These are phyloP conservation scores for Acanthamoeba lenticulata DNA, from an alignment of 208 protist genomes.

Conservation along the genomic window DNA sequence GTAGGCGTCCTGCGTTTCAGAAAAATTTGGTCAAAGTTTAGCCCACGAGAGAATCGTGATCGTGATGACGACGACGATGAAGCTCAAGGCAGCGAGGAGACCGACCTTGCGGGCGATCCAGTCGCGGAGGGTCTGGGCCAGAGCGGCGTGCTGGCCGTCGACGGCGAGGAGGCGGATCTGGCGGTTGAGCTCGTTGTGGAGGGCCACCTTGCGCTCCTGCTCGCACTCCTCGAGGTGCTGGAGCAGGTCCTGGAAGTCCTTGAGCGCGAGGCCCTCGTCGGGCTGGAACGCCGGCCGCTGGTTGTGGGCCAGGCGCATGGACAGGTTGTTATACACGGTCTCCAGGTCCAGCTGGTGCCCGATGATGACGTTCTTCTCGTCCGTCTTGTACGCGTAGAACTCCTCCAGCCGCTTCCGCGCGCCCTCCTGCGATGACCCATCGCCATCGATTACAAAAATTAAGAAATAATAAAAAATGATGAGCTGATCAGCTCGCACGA, in stretches of 20 bases:
- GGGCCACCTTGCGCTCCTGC: slow-evolving; percentile 33
- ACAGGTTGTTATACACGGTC: slow-evolving; percentile 70
- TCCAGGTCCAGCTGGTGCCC: slow-evolving; percentile 68
- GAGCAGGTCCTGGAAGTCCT: not conserved
- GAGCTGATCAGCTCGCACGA: too few relatives aligned
- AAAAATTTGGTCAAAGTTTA: not conserved
- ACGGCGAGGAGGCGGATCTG: slow-evolving; percentile 44
- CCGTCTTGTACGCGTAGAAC: slow-evolving; percentile 67
- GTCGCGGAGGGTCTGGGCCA: not conserved
- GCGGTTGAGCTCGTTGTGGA: slow-evolving; percentile 70
- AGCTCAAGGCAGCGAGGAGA: not conserved
- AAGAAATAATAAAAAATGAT: not conserved
- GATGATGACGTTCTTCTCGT: slow-evolving; percentile 65
- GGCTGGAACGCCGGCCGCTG: slow-evolving; percentile 60
- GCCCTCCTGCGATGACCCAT: too few relatives aligned
- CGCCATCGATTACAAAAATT: not conserved
- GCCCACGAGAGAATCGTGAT: not conserved
- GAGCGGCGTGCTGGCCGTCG: slow-evolving; percentile 42
- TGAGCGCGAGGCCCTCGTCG: slow-evolving; percentile 6
- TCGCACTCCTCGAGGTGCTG: slow-evolving; percentile 52
- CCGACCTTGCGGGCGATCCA: not conserved
- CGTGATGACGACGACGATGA: not conserved
- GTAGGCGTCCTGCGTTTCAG: not conserved
- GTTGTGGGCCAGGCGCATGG: slow-evolving; percentile 67
- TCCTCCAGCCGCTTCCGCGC: slow-evolving; percentile 49